Evolutionary conservation across 148 eudicot genomes (phyloP).

Genomic region (Rhododendron griersonianum): DNA sequence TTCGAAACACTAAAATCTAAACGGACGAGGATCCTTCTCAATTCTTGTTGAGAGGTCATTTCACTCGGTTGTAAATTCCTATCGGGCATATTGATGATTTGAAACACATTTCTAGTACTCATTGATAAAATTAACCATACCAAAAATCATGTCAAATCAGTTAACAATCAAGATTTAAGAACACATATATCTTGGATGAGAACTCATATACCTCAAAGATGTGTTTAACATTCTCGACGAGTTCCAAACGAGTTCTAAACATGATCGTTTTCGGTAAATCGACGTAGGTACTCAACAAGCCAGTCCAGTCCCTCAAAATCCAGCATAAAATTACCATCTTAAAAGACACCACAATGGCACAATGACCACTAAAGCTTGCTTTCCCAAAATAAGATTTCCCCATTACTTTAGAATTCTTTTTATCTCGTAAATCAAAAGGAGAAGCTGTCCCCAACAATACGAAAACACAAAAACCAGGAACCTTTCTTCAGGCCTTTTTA

Average conservation of each 20-base stretch:
- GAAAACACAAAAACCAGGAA: not conserved
- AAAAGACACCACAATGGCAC: not conserved
- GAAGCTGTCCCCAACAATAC: not conserved
- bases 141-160: not conserved
- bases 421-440: not conserved
- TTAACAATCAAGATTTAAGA: not conserved
- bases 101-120: not conserved
- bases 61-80: too few species aligned
- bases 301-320: not conserved
- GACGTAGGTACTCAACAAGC: too few species aligned
- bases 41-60: not conserved
- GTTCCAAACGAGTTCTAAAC: not conserved
- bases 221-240: not conserved
- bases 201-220: not conserved
- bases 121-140: too few species aligned
- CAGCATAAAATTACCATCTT: not conserved
- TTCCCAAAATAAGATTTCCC: not conserved
- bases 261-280: not conserved
- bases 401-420: not conserved
- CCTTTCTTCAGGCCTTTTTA: conserved; percentile 7
- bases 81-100: not conserved
- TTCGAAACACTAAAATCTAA: not conserved
- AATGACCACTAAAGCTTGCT: not conserved
- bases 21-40: not conserved
- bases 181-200: not conserved